Evolutionary conservation across 331 rosid species (phyloP).

Genomic region (Acacia pycnantha): DNA sequence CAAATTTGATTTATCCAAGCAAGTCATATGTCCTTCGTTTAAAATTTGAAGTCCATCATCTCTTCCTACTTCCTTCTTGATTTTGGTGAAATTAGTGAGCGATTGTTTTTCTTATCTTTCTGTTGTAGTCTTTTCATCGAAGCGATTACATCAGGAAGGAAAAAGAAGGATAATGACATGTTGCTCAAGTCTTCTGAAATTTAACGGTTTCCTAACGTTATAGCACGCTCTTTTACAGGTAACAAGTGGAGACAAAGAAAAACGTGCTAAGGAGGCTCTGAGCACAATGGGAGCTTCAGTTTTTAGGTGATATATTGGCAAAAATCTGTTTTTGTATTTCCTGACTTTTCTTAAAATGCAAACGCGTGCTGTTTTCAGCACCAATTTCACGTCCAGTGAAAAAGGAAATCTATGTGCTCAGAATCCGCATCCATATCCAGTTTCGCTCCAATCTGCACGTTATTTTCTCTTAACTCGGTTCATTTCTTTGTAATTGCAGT

Average conservation of each 20-base stretch:
- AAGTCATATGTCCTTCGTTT: background rate
- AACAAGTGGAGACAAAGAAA: conserved; percentile 75
- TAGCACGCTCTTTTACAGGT: conserved; percentile 52
- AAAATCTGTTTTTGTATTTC: conserved; percentile 7
- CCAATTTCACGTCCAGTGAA: conserved; percentile 3
- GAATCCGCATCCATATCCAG: conserved; percentile 8
- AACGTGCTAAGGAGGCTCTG: conserved; percentile 82
- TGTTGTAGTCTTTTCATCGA: background rate
- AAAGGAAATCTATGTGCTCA: background rate
- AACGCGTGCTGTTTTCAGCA: conserved; percentile 10
- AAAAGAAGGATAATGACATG: background rate
- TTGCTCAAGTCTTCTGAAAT: background rate
- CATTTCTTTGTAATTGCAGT: conserved; percentile 46
- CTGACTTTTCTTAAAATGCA: conserved; percentile 18
- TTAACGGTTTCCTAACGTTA: background rate
- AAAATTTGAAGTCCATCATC: background rate
- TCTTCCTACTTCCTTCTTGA: conserved; percentile 1
- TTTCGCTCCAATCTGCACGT: conserved; percentile 19
- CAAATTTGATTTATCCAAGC: conserved; percentile 5
- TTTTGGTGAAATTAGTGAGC: conserved; percentile 10
- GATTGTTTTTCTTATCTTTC: background rate
- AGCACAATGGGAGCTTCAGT: conserved; percentile 98
- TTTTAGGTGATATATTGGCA: conserved; percentile 55
- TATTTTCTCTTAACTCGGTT: conserved; percentile 15
- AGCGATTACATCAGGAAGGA: background rate